Evolutionary conservation across 768 basidiomycete genomes (phyloP).

Genomic region (Asterophora parasitica): DNA sequence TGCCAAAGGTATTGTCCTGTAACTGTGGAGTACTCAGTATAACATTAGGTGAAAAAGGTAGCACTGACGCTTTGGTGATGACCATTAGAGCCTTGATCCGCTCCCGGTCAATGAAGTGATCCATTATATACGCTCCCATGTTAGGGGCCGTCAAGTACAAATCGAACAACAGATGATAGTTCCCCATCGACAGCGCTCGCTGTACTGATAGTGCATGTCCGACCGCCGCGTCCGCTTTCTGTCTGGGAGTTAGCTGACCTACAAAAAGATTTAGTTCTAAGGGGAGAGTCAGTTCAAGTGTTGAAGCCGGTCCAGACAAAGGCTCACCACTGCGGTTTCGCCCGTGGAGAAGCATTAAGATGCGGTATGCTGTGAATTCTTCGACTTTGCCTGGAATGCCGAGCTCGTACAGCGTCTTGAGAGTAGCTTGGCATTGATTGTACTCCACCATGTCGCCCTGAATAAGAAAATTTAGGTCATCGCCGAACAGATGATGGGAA

Average conservation of each 20-base stretch:
- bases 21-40: slow-evolving; percentile 45
- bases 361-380: slow-evolving; percentile 96
- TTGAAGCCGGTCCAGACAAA: neutral
- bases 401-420: slow-evolving; percentile 87
- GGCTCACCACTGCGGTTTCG: slow-evolving; percentile 84
- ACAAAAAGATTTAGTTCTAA: slow-evolving; percentile 93
- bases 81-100: slow-evolving; percentile 79
- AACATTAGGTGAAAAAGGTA: neutral
- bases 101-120: slow-evolving; percentile 94
- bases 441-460: slow-evolving; percentile 98
- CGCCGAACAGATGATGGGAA: slow-evolving; percentile 1
- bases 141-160: slow-evolving; percentile 82
- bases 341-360: slow-evolving; percentile 92
- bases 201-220: slow-evolving; percentile 88
- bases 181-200: slow-evolving; percentile 84
- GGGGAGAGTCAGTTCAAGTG: slow-evolving; percentile 1
- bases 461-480: slow-evolving; percentile 4
- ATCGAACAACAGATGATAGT: slow-evolving; percentile 90
- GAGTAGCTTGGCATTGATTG: slow-evolving; percentile 92
- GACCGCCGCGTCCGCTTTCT: slow-evolving; percentile 78
- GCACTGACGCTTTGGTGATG: slow-evolving; percentile 88
- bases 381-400: slow-evolving; percentile 90
- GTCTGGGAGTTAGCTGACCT: slow-evolving; percentile 93
- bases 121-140: slow-evolving; percentile 99
- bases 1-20: slow-evolving; percentile 68